A percentile compares a stretch with the other conserved stretches of the same genome.
These are phyloP conservation scores for Fusarium musae DNA, from an alignment of 2,329 filamentous ascomycete species.

Conservation along the genomic window DNA sequence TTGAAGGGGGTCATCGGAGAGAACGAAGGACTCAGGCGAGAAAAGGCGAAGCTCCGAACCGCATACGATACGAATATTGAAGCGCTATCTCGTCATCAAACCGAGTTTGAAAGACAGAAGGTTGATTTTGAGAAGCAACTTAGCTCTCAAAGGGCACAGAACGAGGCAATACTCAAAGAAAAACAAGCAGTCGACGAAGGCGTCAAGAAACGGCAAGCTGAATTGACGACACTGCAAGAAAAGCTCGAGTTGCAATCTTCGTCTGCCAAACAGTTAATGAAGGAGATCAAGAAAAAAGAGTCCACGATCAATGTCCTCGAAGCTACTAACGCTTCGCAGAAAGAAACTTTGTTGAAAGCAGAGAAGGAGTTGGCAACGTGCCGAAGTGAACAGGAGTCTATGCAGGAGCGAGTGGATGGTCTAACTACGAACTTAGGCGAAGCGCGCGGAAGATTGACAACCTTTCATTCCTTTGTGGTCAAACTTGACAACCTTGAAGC, in stretches of 20 bases:
- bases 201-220: not conserved
- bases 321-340: not conserved
- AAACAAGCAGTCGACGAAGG: not conserved
- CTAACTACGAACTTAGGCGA: too few species aligned
- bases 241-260: not conserved
- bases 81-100: not conserved
- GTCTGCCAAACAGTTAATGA: not conserved
- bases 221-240: not conserved
- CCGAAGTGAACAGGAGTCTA: not conserved
- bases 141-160: not conserved
- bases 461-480: not conserved
- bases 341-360: not conserved
- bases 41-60: not conserved
- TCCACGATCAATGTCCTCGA: not conserved
- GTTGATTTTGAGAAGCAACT: not conserved
- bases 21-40: not conserved
- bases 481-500: not conserved
- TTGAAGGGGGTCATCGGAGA: not conserved
- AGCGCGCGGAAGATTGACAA: too few species aligned
- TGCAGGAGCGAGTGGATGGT: too few species aligned
- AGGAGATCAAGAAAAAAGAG: not conserved
- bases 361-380: not conserved
- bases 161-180: not conserved
- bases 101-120: not conserved
- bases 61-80: not conserved